Conservation (phyloP, 306 rosid genomes). For the Fragaria ananassa region DNA sequence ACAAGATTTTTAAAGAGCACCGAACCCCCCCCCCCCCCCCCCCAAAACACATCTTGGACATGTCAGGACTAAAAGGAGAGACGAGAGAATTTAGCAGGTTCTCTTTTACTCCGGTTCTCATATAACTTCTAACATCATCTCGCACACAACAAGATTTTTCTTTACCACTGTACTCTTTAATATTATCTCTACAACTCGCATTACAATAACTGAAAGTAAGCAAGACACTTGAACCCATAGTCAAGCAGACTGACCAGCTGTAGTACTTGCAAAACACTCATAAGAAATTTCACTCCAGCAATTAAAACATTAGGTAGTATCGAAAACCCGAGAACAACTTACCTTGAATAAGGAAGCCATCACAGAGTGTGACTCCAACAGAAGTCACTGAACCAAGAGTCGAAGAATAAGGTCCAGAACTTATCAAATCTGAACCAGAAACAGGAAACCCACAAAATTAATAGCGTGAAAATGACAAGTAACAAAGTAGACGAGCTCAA, state of each 20-base stretch:
- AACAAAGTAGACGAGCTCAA: not conserved
- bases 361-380: not conserved
- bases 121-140: not conserved
- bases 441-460: slow-evolving; percentile 6
- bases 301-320: not conserved
- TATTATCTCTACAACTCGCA: not conserved
- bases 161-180: not conserved
- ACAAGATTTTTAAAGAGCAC: not conserved
- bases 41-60: not conserved
- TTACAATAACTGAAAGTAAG: not conserved
- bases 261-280: not conserved
- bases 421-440: slow-evolving; percentile 25
- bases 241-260: not conserved
- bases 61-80: not conserved
- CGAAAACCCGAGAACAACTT: not conserved
- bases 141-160: not conserved
- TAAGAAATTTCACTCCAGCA: not conserved
- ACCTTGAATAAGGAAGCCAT: slow-evolving; percentile 71
- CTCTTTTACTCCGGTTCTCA: not conserved
- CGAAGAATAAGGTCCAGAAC: not conserved
- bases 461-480: not conserved
- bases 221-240: not conserved
- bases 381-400: not conserved
- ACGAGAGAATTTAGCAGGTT: not conserved
- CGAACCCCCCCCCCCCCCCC: not conserved